Evolutionary conservation across 371 early-diverging fungal genomes (phyloP).

Genomic region (Rhizomucor miehei): DNA sequence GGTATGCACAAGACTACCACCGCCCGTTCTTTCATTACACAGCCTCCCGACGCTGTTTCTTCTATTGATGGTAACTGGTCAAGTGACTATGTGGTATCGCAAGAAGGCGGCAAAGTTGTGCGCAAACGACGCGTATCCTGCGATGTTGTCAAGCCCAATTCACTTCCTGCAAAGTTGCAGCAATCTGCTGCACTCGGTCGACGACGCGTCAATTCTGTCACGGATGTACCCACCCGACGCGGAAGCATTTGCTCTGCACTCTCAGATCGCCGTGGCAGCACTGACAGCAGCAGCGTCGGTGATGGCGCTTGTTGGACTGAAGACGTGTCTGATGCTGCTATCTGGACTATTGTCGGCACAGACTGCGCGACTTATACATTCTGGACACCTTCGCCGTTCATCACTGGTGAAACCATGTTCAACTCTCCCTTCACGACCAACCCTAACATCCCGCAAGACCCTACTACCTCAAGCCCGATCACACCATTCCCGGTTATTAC

Average conservation of each 20-base stretch:
- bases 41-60: too few relatives aligned
- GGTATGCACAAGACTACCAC: conserved; percentile 72
- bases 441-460: neutral
- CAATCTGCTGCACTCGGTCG: conserved; percentile 4
- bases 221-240: conserved; percentile 35
- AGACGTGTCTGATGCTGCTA: conserved; percentile 83
- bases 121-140: conserved; percentile 48
- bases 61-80: conserved; percentile 8
- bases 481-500: conserved; percentile 9
- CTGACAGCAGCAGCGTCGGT: conserved; percentile 3
- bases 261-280: conserved; percentile 11
- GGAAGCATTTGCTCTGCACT: neutral
- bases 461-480: conserved; percentile 5
- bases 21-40: conserved; percentile 32
- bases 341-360: conserved; percentile 90
- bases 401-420: conserved; percentile 8
- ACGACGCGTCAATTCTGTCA: conserved; percentile 39
- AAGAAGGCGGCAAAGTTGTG: conserved; percentile 28
- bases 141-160: conserved; percentile 33
- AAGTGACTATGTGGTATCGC: conserved; percentile 17
- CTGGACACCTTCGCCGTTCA: conserved; percentile 44
- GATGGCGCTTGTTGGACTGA: conserved; percentile 71
- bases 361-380: conserved; percentile 78
- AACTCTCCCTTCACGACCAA: conserved; percentile 9
- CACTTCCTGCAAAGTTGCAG: conserved; percentile 18